Conservation (phyloP, 192 early-diverging fungal genomes). For the Ambispora gerdemannii region DNA sequence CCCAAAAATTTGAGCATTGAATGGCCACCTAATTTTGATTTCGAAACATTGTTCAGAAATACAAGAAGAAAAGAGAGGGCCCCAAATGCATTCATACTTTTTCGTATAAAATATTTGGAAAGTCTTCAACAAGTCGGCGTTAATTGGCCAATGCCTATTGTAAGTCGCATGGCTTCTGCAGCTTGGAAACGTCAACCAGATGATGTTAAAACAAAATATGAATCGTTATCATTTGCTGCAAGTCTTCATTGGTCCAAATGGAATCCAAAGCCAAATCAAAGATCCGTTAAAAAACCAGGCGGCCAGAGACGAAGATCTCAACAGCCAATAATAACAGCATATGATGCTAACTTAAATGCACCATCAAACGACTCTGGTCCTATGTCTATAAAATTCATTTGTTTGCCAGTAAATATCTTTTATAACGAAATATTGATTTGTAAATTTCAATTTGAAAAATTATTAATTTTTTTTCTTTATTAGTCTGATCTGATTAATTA, state of each 20-base stretch:
- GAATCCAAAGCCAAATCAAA: background rate
- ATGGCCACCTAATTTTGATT: background rate
- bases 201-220: background rate
- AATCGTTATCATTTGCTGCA: background rate
- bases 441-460: too few species aligned
- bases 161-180: background rate
- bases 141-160: background rate
- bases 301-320: too few species aligned
- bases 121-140: background rate
- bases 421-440: too few species aligned
- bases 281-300: too few species aligned
- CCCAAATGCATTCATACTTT: background rate
- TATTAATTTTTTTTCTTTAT: too few species aligned
- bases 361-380: too few species aligned
- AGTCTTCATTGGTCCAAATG: background rate
- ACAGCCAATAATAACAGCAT: too few species aligned
- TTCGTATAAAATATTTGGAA: background rate
- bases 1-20: background rate
- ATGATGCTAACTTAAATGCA: too few species aligned
- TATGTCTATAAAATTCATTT: too few species aligned
- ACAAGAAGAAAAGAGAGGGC: background rate
- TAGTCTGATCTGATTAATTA: too few species aligned
- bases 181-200: background rate
- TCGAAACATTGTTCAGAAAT: background rate
- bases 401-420: too few species aligned